These are phyloP conservation scores for Hypsizygus ulmarius DNA, from an alignment of 1,284 basidiomycete species.

Conservation along the genomic window DNA sequence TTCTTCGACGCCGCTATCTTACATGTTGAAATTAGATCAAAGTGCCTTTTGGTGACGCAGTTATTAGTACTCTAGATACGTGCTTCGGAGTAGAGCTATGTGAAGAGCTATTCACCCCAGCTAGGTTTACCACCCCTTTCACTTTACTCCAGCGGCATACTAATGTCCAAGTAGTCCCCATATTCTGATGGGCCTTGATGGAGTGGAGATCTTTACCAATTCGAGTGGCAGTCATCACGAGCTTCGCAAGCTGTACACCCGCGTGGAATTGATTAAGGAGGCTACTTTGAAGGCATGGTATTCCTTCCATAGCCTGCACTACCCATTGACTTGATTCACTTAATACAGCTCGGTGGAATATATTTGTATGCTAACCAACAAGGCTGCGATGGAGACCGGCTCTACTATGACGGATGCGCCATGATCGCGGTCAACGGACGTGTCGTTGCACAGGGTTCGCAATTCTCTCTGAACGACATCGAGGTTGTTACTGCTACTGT, in stretches of 20 bases:
- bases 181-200: slow-evolving; percentile 94
- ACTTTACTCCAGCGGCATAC: neutral
- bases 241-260: slow-evolving; percentile 87
- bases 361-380: slow-evolving; percentile 99
- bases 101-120: slow-evolving; percentile 96
- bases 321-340: neutral
- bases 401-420: slow-evolving; percentile 97
- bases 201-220: slow-evolving; percentile 98
- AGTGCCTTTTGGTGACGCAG: slow-evolving; percentile 95
- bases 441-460: slow-evolving; percentile 91
- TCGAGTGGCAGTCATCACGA: slow-evolving; percentile 98
- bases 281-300: slow-evolving; percentile 83
- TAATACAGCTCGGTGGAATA: slow-evolving; percentile 81
- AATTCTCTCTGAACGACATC: slow-evolving; percentile 94
- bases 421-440: slow-evolving; percentile 94
- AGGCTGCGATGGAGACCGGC: slow-evolving; percentile 95
- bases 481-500: slow-evolving; percentile 95
- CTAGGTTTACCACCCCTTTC: slow-evolving; percentile 56
- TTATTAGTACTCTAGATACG: slow-evolving; percentile 91
- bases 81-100: slow-evolving; percentile 96
- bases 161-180: slow-evolving; percentile 66
- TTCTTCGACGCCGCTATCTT: neutral
- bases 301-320: neutral
- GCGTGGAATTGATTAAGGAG: slow-evolving; percentile 95
- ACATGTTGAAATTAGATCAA: slow-evolving; percentile 48